Conservation (phyloP, 139 green algal species). For the Tetraselmis chui region DNA sequence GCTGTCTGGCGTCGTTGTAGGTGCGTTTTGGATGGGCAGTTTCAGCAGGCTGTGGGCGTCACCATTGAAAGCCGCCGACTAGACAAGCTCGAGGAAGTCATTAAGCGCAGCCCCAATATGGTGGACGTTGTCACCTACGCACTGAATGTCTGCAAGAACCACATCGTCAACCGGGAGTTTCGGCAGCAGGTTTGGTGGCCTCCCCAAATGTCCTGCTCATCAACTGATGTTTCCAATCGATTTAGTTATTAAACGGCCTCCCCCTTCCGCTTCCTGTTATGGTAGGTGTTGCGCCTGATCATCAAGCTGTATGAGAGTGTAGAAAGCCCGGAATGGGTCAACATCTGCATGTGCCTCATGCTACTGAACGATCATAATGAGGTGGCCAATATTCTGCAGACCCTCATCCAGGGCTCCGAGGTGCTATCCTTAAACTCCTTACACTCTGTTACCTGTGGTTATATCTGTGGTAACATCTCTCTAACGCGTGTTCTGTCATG, state of each 20-base stretch:
- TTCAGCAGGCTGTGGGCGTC: constrained; percentile 90
- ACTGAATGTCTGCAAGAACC: constrained; percentile 66
- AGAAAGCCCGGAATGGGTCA: constrained; percentile 59
- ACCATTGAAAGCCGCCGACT: constrained; percentile 83
- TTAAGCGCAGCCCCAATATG: constrained; percentile 17
- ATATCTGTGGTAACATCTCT: too few species aligned
- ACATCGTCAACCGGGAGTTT: constrained; percentile 77
- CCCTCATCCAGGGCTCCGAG: constrained; percentile 61
- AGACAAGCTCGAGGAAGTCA: constrained; percentile 75
- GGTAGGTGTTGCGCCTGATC: constrained; percentile 74
- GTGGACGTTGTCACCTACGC: constrained; percentile 64
- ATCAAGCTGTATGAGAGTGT: constrained; percentile 65
- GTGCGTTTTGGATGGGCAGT: constrained; percentile 74
- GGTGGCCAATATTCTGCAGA: constrained; percentile 76
- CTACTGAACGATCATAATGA: constrained; percentile 75
- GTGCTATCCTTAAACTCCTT: too few species aligned
- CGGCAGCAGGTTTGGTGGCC: constrained; percentile 37
- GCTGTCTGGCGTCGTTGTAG: too few species aligned
- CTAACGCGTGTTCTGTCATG: too few species aligned
- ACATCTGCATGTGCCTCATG: constrained; percentile 88
- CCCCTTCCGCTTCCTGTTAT: too few species aligned
- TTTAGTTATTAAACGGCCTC: too few species aligned
- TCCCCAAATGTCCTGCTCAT: background rate
- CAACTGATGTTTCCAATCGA: too few species aligned
- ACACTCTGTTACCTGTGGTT: too few species aligned